These are phyloP conservation scores for Drechslerella coelobrocha DNA, from an alignment of 2,329 filamentous ascomycete species.

Conservation along the genomic window DNA sequence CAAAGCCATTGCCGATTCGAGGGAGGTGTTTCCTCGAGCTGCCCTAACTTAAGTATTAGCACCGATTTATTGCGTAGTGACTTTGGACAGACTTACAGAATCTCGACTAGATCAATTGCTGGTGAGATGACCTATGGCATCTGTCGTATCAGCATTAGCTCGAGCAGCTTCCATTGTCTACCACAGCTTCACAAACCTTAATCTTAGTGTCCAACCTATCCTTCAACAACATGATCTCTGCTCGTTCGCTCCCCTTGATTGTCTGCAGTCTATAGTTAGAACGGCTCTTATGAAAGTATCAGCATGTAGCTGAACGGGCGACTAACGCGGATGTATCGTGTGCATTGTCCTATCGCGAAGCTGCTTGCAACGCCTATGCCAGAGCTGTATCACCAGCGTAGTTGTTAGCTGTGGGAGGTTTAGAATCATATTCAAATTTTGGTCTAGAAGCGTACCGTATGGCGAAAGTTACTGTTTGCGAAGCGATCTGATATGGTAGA, in stretches of 20 bases:
- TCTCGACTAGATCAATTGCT: slow-evolving; percentile 87
- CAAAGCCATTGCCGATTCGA: slow-evolving; percentile 83
- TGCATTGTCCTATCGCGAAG: slow-evolving; percentile 54
- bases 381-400: slow-evolving; percentile 39
- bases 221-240: slow-evolving; percentile 76
- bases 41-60: slow-evolving; percentile 60
- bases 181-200: slow-evolving; percentile 57
- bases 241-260: slow-evolving; percentile 73
- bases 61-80: background rate
- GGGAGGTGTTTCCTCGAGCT: slow-evolving; percentile 75
- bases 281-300: background rate
- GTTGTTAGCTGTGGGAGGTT: slow-evolving; percentile 10
- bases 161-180: background rate
- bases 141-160: slow-evolving; percentile 33
- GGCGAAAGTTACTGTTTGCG: slow-evolving; percentile 49
- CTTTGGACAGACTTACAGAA: slow-evolving; percentile 68
- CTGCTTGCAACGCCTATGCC: slow-evolving; percentile 55
- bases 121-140: slow-evolving; percentile 76
- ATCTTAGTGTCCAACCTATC: slow-evolving; percentile 83
- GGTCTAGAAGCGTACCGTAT: slow-evolving; percentile 30
- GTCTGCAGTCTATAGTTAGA: slow-evolving; percentile 59
- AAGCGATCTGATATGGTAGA: slow-evolving; percentile 38
- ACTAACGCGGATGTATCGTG: slow-evolving; percentile 54
- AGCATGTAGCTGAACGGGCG: background rate
- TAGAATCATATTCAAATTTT: background rate